phyloP scores from a whole-genome alignment of 2,329 filamentous ascomycete species.

The Calonectria pseudoreteaudii region DNA sequence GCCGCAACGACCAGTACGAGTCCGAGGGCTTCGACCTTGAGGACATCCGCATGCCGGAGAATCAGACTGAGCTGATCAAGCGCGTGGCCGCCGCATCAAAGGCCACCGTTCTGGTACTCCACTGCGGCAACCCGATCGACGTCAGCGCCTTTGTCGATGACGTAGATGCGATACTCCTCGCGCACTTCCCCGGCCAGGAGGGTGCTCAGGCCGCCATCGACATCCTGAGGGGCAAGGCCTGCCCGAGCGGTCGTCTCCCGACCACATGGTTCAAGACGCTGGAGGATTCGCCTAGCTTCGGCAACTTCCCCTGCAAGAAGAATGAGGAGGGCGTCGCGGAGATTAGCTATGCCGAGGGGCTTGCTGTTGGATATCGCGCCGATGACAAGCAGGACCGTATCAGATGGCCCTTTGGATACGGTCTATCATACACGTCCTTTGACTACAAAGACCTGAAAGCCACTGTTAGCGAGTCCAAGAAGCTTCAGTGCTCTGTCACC shows the following conservation, averaged over 20 bases:
- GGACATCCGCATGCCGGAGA: conserved; percentile 23
- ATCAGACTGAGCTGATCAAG: conserved; percentile 26
- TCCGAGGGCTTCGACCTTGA: conserved; percentile 32
- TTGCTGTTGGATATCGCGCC: conserved; percentile 29
- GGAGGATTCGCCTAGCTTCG: conserved; percentile 27
- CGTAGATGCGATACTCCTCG: conserved; percentile 26
- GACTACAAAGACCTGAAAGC: conserved; percentile 15
- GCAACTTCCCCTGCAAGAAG: conserved; percentile 23
- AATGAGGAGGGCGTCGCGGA: background rate
- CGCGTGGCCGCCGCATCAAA: conserved; percentile 23
- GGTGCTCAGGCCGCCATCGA: conserved; percentile 24
- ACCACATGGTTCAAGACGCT: conserved; percentile 32
- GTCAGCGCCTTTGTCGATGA: conserved; percentile 22
- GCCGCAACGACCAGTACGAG: conserved; percentile 31
- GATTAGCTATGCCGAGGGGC: conserved; percentile 26
- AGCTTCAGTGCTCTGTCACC: background rate
- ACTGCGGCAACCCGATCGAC: conserved; percentile 31
- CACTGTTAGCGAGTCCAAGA: conserved; percentile 8
- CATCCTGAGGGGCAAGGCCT: conserved; percentile 15
- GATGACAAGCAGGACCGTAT: background rate
- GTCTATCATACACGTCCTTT: conserved; percentile 29
- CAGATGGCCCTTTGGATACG: conserved; percentile 27
- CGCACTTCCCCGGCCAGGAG: conserved; percentile 32
- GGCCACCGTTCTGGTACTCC: conserved; percentile 23
- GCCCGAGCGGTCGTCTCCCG: conserved; percentile 25